Conservation (phyloP, 345 rosid genomes). For the Heritiera fomes region DNA sequence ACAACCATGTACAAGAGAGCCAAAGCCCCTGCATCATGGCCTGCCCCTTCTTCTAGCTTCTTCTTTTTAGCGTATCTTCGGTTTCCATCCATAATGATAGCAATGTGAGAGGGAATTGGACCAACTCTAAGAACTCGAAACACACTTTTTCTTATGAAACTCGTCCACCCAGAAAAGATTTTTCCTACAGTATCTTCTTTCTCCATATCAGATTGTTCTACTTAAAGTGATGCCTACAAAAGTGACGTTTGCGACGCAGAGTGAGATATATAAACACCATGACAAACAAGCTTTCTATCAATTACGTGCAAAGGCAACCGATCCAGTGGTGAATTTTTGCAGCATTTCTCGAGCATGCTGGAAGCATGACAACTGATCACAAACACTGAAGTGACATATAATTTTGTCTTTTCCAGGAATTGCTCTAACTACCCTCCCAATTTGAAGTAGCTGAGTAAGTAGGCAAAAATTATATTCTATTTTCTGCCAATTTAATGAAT, state of each 20-base stretch:
- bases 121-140: background rate
- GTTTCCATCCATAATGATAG: slow-evolving; percentile 12
- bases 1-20: background rate
- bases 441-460: background rate
- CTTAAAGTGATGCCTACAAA: no score
- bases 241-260: background rate
- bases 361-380: slow-evolving; percentile 6
- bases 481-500: no score
- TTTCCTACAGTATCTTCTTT: background rate
- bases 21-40: slow-evolving; percentile 3
- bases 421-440: background rate
- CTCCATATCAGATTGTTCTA: background rate
- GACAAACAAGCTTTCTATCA: background rate
- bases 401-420: background rate
- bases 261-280: background rate
- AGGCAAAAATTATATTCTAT: no score
- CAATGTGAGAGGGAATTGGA: slow-evolving; percentile 7
- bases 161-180: background rate
- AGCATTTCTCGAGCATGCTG: background rate
- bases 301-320: background rate
- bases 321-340: background rate
- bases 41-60: background rate
- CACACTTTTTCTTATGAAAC: background rate
- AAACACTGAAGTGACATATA: background rate
- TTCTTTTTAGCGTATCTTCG: slow-evolving; percentile 4